phyloP scores from a whole-genome alignment of 257 asterid species.

The Solanum chilense region DNA sequence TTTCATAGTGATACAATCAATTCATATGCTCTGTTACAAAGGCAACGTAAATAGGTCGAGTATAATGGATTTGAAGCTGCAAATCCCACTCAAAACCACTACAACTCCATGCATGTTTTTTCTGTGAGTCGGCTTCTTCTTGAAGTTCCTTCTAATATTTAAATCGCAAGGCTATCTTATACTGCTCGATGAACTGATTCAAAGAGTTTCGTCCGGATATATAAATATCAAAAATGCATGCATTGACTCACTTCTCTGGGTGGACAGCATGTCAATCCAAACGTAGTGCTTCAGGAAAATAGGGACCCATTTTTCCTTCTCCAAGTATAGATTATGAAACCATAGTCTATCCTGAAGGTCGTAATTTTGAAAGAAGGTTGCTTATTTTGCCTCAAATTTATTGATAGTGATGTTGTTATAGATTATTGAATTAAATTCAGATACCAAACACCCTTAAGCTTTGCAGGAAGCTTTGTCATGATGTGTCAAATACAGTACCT shows the following conservation, averaged over 20 bases:
- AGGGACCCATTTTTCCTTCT: too few relatives aligned
- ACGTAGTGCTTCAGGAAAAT: background rate
- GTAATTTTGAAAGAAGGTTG: too few relatives aligned
- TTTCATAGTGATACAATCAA: background rate
- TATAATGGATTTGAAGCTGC: background rate
- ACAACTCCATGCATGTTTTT: accelerated
- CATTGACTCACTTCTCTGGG: background rate
- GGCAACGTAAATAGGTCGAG: background rate
- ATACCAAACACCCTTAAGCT: too few relatives aligned
- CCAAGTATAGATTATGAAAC: too few relatives aligned
- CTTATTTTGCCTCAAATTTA: too few relatives aligned
- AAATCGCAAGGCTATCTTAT: background rate
- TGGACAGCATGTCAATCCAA: background rate
- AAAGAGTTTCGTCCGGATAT: background rate
- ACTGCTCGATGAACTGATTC: background rate
- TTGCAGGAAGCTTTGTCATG: too few relatives aligned
- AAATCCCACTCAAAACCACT: background rate
- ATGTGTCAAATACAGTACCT: too few relatives aligned
- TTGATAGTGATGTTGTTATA: too few relatives aligned
- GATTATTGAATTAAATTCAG: too few relatives aligned
- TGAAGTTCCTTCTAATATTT: background rate
- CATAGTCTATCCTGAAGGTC: too few relatives aligned
- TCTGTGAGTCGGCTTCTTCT: background rate
- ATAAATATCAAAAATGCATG: background rate
- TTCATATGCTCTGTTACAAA: background rate